Percentiles rank a stretch among this genome's conserved stretches.
phyloP scores from a whole-genome alignment of 169 alveolate species.

The Eimeria tenella region DNA sequence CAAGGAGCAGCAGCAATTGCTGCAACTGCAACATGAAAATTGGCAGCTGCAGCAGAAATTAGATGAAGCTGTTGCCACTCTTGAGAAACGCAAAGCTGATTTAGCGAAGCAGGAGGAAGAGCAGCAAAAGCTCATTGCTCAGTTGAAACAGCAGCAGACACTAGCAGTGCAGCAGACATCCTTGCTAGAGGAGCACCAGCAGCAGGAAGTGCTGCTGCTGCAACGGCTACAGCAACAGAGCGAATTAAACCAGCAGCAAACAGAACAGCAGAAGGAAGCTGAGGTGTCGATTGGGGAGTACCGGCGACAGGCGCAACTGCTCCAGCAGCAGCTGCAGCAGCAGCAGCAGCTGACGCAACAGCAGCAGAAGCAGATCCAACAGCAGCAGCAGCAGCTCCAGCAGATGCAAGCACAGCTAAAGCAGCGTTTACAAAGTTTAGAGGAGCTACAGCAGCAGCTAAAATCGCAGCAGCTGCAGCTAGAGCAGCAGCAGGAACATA shows the following conservation, averaged over 20 bases:
- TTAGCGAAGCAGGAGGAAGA: constrained; percentile 27
- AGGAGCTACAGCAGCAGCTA: constrained; percentile 55
- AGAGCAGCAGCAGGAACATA: constrained; percentile 35
- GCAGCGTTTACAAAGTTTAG: neutral
- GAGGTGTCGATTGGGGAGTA: constrained; percentile 22
- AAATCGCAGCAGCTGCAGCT: constrained; percentile 8
- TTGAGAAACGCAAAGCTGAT: constrained; percentile 24
- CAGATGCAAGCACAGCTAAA: constrained; percentile 22
- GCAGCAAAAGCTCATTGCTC: constrained; percentile 50
- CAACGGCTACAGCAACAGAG: constrained; percentile 66
- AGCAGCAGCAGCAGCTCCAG: constrained; percentile 51
- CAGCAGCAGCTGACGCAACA: constrained; percentile 23
- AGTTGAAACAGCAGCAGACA: constrained; percentile 38
- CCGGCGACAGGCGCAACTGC: constrained; percentile 44
- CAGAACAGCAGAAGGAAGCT: constrained; percentile 46
- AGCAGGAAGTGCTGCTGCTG: constrained; percentile 48
- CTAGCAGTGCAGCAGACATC: constrained; percentile 46
- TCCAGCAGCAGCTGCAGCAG: constrained; percentile 58
- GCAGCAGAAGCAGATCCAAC: constrained; percentile 32
- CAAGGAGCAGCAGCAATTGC: constrained; percentile 70
- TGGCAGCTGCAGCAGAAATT: constrained; percentile 52
- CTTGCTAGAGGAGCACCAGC: constrained; percentile 9
- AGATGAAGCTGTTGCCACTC: constrained; percentile 22
- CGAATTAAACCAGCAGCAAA: constrained; percentile 23
- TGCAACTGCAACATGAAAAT: constrained; percentile 39